Percentiles rank a stretch among this genome's conserved stretches.
phyloP scores from a whole-genome alignment of 2,329 filamentous ascomycete species.

The Colletotrichum lentis region DNA sequence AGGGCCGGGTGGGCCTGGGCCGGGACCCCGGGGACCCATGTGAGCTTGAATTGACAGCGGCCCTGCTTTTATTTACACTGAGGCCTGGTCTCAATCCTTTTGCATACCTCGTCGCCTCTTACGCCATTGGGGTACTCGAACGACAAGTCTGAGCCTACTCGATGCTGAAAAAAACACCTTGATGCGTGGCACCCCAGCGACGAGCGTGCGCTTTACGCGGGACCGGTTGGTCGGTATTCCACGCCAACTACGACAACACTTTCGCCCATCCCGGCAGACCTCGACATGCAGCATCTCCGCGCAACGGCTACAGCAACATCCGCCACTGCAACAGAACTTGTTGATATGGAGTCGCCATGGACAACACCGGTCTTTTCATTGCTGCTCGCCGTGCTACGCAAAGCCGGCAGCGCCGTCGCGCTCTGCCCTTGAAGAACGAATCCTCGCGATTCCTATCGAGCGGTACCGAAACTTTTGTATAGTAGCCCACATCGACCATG shows the following conservation, averaged over 20 bases:
- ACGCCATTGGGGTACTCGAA: not conserved
- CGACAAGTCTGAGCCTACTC: constrained; percentile 13
- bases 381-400: constrained; percentile 7
- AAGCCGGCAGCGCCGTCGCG: constrained; percentile 38
- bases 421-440: constrained; percentile 63
- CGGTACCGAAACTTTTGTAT: constrained; percentile 97
- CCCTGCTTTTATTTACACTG: not conserved
- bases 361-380: constrained; percentile 16
- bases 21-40: not conserved
- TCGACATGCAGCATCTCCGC: not conserved
- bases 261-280: not conserved
- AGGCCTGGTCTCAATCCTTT: not conserved
- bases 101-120: not conserved
- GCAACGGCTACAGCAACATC: not conserved
- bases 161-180: constrained; percentile 31
- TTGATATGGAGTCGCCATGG: not conserved
- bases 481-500: constrained; percentile 98
- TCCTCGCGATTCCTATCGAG: constrained; percentile 78
- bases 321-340: not conserved
- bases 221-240: constrained; percentile 21
- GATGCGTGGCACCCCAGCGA: constrained; percentile 32
- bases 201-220: constrained; percentile 30
- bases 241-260: constrained; percentile 19
- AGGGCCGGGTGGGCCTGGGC: too few relatives aligned
- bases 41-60: not conserved